Percentiles rank a stretch among this genome's conserved stretches.
Conservation (phyloP, 208 protist genomes). For the Leishmania amazonensis region DNA sequence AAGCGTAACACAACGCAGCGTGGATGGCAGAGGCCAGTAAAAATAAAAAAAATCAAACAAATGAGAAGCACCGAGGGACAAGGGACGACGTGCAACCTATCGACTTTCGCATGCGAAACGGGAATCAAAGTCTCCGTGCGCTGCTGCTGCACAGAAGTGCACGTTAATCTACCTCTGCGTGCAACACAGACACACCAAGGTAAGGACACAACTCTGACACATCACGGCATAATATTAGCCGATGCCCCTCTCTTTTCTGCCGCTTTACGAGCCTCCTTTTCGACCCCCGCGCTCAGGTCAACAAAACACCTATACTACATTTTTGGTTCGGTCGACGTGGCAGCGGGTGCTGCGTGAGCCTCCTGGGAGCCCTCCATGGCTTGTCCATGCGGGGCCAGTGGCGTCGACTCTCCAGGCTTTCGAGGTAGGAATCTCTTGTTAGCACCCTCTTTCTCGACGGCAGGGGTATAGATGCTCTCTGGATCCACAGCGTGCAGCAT, state of each 20-base stretch:
- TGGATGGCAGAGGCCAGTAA: neutral
- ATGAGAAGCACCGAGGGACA: neutral
- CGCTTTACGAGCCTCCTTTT: neutral
- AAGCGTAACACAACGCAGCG: neutral
- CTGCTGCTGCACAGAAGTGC: neutral
- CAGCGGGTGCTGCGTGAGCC: conserved; percentile 5
- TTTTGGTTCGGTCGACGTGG: neutral
- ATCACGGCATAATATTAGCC: neutral
- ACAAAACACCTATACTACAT: neutral
- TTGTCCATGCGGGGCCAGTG: neutral
- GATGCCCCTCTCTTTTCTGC: neutral
- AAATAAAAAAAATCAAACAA: neutral
- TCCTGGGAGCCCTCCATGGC: conserved; percentile 5
- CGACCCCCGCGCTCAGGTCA: neutral
- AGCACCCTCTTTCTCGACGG: conserved; percentile 39
- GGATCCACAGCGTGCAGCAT: conserved; percentile 45
- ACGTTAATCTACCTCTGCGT: neutral
- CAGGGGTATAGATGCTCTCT: conserved; percentile 43
- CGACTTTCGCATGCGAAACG: neutral
- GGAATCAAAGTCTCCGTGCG: too few relatives aligned
- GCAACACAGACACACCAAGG: neutral
- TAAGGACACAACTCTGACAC: neutral
- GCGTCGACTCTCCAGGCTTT: conserved; percentile 18
- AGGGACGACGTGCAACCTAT: neutral
- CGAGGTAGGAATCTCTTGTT: conserved; percentile 41